Evolutionary conservation across 192 early-diverging fungal species (phyloP).

Genomic region (Coemansia sp.): DNA sequence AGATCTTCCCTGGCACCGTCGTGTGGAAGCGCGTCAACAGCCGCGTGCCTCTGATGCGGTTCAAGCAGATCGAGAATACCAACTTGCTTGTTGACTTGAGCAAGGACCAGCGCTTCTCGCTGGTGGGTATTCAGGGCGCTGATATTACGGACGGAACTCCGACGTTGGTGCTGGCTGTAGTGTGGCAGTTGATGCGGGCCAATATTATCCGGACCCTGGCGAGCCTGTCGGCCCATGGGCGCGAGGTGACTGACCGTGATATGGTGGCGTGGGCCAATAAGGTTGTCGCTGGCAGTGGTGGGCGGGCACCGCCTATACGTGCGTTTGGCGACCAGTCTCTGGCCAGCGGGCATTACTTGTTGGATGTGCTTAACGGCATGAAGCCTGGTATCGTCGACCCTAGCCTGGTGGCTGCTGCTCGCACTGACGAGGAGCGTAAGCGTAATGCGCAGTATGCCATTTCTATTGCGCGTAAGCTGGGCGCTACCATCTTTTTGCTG

Average conservation of each 20-base stretch:
- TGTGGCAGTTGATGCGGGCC: slow-evolving; percentile 99
- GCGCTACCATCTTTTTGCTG: slow-evolving; percentile 97
- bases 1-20: slow-evolving; percentile 86
- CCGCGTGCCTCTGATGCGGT: slow-evolving; percentile 72
- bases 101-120: slow-evolving; percentile 82
- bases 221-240: slow-evolving; percentile 77
- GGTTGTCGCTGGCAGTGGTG: slow-evolving; percentile 61
- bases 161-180: slow-evolving; percentile 86
- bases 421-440: slow-evolving; percentile 80
- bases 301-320: slow-evolving; percentile 65
- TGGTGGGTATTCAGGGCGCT: slow-evolving; percentile 94
- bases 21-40: slow-evolving; percentile 93
- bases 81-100: slow-evolving; percentile 91
- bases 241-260: slow-evolving; percentile 88
- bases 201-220: slow-evolving; percentile 94
- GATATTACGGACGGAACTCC: slow-evolving; percentile 93
- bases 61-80: slow-evolving; percentile 98
- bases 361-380: slow-evolving; percentile 92
- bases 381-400: slow-evolving; percentile 92
- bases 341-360: slow-evolving; percentile 79
- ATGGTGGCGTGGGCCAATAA: slow-evolving; percentile 97
- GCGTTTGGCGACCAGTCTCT: slow-evolving; percentile 87
- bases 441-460: slow-evolving; percentile 97
- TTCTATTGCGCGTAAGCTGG: slow-evolving; percentile 97
- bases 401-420: slow-evolving; percentile 74